Conservation (phyloP, 2,329 filamentous ascomycete species). For the Apiospora pterosperma region DNA sequence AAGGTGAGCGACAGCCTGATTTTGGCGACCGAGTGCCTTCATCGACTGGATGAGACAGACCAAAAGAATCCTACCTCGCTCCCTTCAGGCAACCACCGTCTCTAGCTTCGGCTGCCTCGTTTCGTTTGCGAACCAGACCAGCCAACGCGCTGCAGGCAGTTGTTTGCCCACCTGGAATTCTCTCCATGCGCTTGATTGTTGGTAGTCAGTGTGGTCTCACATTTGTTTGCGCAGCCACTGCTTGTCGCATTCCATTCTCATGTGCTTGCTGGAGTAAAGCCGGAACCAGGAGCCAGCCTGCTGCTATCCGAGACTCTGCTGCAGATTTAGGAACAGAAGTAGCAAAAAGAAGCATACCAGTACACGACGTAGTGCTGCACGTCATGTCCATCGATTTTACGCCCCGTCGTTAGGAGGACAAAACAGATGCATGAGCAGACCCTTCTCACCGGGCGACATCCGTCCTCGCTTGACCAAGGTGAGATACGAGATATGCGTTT, state of each 20-base stretch:
- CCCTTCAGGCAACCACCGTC: neutral
- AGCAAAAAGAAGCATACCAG: neutral
- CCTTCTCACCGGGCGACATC: neutral
- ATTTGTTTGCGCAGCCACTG: neutral
- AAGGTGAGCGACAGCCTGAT: neutral
- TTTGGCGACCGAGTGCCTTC: neutral
- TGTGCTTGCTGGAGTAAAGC: neutral
- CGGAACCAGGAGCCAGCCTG: neutral
- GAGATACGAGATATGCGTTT: neutral
- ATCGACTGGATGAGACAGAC: neutral
- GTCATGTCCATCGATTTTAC: neutral
- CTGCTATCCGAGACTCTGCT: neutral
- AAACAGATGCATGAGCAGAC: neutral
- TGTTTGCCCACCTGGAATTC: neutral
- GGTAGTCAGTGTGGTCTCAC: neutral
- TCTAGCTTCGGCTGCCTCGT: neutral
- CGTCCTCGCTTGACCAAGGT: neutral
- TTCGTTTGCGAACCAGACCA: neutral
- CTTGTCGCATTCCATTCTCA: neutral
- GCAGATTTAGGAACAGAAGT: too few species aligned
- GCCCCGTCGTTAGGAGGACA: neutral
- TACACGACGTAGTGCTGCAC: neutral
- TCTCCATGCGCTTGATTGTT: neutral
- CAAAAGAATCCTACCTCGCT: neutral
- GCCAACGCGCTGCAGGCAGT: neutral